Evolutionary conservation across 306 rosid genomes (phyloP).

Genomic region (Quercus cerris): DNA sequence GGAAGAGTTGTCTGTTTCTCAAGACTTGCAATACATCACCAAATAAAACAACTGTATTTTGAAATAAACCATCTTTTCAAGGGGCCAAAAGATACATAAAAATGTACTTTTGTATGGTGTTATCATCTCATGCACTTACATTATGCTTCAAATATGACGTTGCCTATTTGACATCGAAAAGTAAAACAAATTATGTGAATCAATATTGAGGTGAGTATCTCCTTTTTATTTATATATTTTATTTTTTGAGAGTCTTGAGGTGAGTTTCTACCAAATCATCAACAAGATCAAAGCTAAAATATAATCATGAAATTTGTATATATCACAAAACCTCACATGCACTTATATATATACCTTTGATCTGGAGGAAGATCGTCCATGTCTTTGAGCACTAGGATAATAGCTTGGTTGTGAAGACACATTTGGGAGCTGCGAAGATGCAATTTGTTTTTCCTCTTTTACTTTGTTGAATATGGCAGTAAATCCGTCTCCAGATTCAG

Average conservation of each 20-base stretch:
- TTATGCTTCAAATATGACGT: no score
- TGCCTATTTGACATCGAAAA: no score
- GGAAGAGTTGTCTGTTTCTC: no score
- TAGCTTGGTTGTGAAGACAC: neutral
- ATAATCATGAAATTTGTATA: neutral
- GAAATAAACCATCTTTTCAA: no score
- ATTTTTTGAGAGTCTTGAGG: no score
- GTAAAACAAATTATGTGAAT: no score
- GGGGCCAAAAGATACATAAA: no score
- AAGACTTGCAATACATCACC: no score
- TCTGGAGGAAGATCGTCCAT: neutral
- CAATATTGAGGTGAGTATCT: neutral
- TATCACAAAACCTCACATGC: neutral
- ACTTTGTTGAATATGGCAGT: constrained; percentile 31
- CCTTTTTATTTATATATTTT: no score
- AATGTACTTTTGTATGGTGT: no score
- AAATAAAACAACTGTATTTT: no score
- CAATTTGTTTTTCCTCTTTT: constrained; percentile 33
- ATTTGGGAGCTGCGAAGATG: neutral
- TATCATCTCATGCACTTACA: no score
- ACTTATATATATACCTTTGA: constrained; percentile 24
- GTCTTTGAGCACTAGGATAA: neutral
- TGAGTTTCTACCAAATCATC: neutral
- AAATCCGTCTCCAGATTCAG: constrained; percentile 46
- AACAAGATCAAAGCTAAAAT: neutral